A percentile compares a stretch with the other conserved stretches of the same genome.
Evolutionary conservation across 2,329 filamentous ascomycete genomes (phyloP).

Genomic region (Tolypocladium tundrense): DNA sequence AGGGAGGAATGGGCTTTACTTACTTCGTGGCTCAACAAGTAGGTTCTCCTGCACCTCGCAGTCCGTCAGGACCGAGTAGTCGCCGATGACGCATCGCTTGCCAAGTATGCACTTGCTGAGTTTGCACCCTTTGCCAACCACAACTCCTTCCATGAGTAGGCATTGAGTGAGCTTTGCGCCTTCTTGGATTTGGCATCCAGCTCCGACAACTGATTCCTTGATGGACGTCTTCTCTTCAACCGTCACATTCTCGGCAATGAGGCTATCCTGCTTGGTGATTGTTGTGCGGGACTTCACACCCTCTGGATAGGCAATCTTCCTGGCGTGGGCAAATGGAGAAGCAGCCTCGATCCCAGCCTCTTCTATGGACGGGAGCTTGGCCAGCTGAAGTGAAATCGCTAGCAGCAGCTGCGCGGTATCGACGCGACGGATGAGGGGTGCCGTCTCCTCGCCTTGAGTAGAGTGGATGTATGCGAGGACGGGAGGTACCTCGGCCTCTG

Average conservation of each 20-base stretch:
- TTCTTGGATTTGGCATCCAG: slow-evolving; percentile 75
- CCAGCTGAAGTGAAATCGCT: slow-evolving; percentile 72
- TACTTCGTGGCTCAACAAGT: slow-evolving; percentile 68
- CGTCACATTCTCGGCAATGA: slow-evolving; percentile 81
- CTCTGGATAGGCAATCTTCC: slow-evolving; percentile 75
- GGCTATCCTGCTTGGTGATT: slow-evolving; percentile 69
- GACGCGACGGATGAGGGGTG: slow-evolving; percentile 71
- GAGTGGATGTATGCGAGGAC: slow-evolving; percentile 78
- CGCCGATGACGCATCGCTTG: slow-evolving; percentile 71
- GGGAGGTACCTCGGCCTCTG: slow-evolving; percentile 45
- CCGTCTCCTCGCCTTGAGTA: slow-evolving; percentile 27
- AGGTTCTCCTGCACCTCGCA: slow-evolving; percentile 91
- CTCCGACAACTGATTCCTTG: slow-evolving; percentile 82
- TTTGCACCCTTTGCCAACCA: slow-evolving; percentile 74
- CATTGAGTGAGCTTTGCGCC: slow-evolving; percentile 84
- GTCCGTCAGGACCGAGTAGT: slow-evolving; percentile 68
- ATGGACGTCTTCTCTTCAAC: slow-evolving; percentile 86
- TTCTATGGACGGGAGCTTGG: slow-evolving; percentile 66
- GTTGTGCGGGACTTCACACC: slow-evolving; percentile 72
- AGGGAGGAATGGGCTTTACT: slow-evolving; percentile 20
- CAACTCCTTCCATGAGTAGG: slow-evolving; percentile 83
- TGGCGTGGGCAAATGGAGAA: slow-evolving; percentile 66
- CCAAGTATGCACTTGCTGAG: slow-evolving; percentile 84
- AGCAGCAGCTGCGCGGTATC: slow-evolving; percentile 79
- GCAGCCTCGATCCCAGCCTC: slow-evolving; percentile 46